Percentiles rank a stretch among this genome's conserved stretches.
phyloP scores from a whole-genome alignment of 352 stramenopile genomes.

The Pythium insidiosum region DNA sequence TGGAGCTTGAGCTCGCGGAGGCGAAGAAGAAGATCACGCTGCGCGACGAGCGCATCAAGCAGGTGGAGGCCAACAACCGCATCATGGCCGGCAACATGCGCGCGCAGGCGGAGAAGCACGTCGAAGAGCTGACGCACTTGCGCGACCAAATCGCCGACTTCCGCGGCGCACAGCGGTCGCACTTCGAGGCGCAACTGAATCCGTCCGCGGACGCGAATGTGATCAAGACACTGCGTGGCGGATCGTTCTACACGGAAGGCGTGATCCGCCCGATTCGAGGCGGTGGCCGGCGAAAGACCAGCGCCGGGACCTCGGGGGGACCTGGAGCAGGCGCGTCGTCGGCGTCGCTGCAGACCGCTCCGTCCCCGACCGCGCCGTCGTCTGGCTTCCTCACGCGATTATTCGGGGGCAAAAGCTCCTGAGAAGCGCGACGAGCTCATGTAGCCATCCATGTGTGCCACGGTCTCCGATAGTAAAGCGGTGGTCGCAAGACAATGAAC shows the following conservation, averaged over 20 bases:
- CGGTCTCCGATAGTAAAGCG: neutral
- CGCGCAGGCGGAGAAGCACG: constrained; percentile 81
- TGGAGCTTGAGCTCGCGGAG: constrained; percentile 84
- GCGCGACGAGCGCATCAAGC: constrained; percentile 86
- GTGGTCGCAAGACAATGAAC: neutral
- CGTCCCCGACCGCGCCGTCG: constrained; percentile 13
- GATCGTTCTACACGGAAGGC: constrained; percentile 54
- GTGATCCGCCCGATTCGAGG: constrained; percentile 72
- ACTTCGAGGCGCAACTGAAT: constrained; percentile 65
- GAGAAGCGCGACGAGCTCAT: constrained; percentile 4
- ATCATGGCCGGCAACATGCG: constrained; percentile 87
- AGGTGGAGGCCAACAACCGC: constrained; percentile 84
- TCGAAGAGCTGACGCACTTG: constrained; percentile 81
- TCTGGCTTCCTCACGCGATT: constrained; percentile 19
- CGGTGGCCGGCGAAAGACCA: constrained; percentile 54
- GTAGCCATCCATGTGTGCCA: neutral
- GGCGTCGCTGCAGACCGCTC: constrained; percentile 11
- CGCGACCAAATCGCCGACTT: constrained; percentile 83
- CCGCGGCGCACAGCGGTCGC: constrained; percentile 61
- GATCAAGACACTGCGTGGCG: constrained; percentile 64
- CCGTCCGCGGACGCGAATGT: constrained; percentile 29
- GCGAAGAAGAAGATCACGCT: constrained; percentile 86
- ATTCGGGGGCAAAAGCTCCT: constrained; percentile 19
- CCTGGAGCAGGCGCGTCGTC: neutral
- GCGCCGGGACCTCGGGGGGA: constrained; percentile 1